A percentile compares a stretch with the other conserved stretches of the same genome.
Evolutionary conservation across 2,329 filamentous ascomycete genomes (phyloP).

Genomic region (Sphaerostilbella broomeana): DNA sequence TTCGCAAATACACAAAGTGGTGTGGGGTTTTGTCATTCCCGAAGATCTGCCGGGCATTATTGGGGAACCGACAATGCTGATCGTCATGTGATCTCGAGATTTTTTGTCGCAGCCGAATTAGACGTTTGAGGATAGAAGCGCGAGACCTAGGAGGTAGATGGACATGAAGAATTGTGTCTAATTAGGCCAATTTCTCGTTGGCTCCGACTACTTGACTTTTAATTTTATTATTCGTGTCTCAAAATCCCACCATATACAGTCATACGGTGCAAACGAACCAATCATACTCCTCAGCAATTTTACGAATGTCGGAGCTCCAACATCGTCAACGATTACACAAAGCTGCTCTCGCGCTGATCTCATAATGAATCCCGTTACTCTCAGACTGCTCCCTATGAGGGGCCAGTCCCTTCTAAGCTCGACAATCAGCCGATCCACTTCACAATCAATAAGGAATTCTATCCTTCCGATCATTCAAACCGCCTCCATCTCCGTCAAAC

Average conservation of each 20-base stretch:
- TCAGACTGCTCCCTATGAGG: conserved; percentile 20
- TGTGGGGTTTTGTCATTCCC: conserved; percentile 28
- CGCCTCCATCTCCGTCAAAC: conserved; percentile 18
- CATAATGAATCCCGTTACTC: conserved; percentile 23
- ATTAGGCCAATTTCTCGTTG: neutral
- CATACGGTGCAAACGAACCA: neutral
- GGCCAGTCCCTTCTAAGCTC: conserved; percentile 14
- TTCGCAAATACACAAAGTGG: conserved; percentile 33
- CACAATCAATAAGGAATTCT: conserved; percentile 12
- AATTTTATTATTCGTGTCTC: neutral
- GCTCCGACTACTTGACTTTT: too few species aligned
- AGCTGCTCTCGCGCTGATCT: neutral
- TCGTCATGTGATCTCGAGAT: conserved; percentile 34
- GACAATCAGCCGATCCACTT: conserved; percentile 2
- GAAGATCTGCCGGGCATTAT: conserved; percentile 27
- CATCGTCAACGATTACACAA: neutral
- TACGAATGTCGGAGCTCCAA: neutral
- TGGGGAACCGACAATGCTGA: conserved; percentile 6
- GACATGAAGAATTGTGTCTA: neutral
- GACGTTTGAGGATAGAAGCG: neutral
- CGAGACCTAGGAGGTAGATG: neutral
- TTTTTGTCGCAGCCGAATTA: conserved; percentile 19
- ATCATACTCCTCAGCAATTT: neutral
- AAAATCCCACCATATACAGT: neutral
- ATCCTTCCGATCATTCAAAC: conserved; percentile 16